A percentile compares a stretch with the other conserved stretches of the same genome.
Conservation (phyloP, 768 basidiomycete genomes). For the Leccinum boreale region DNA sequence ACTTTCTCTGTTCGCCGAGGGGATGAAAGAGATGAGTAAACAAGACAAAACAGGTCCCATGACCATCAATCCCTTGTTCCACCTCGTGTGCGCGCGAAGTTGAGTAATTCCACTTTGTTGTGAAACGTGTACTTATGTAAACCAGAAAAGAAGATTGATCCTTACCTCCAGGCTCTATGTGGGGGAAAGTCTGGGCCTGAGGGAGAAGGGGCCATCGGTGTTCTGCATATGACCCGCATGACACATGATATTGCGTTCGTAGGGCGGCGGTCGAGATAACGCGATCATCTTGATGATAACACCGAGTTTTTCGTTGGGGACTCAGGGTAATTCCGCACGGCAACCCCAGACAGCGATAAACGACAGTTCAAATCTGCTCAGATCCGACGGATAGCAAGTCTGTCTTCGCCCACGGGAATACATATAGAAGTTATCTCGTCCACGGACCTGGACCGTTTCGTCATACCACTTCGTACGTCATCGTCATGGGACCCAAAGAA, state of each 20-base stretch:
- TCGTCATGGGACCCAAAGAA: neutral
- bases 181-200: neutral
- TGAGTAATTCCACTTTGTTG: neutral
- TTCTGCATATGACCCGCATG: conserved; percentile 13
- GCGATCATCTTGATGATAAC: neutral
- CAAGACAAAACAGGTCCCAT: neutral
- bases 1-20: neutral
- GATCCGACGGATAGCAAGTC: neutral
- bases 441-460: neutral
- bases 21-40: neutral
- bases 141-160: neutral
- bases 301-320: neutral
- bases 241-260: neutral
- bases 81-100: neutral
- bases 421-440: neutral
- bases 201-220: neutral
- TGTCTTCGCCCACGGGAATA: neutral
- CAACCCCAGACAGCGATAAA: neutral
- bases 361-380: neutral
- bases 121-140: neutral
- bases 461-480: neutral
- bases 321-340: neutral
- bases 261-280: conserved; percentile 5
- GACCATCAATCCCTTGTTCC: neutral
- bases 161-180: neutral